Evolutionary conservation across 495 filamentous ascomycete species (phyloP).

Genomic region (Symbiotaphrina buchneri): DNA sequence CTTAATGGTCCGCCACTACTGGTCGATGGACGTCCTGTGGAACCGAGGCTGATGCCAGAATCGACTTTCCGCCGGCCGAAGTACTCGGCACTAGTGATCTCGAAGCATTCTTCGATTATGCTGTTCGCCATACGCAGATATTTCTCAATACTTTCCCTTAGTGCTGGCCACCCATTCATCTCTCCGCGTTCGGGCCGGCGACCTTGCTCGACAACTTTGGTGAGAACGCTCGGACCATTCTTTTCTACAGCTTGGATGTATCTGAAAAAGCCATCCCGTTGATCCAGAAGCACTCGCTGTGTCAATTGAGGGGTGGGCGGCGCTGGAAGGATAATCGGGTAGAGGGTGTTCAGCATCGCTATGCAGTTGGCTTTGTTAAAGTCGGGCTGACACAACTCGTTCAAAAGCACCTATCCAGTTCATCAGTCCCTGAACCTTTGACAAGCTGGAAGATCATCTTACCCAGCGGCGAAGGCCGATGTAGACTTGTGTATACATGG

Average conservation of each 20-base stretch:
- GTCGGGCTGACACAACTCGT: conserved; percentile 41
- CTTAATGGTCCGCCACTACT: conserved; percentile 8
- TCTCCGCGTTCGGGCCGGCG: conserved; percentile 18
- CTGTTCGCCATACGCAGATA: conserved; percentile 36
- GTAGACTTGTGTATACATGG: conserved; percentile 41
- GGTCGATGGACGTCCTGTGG: conserved; percentile 15
- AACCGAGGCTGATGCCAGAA: conserved; percentile 37
- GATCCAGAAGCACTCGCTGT: conserved; percentile 23
- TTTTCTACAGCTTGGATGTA: conserved; percentile 38
- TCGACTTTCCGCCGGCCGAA: conserved; percentile 32
- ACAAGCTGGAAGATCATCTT: too few relatives aligned
- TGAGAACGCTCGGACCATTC: conserved; percentile 30
- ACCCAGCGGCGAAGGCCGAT: conserved; percentile 51
- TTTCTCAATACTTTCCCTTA: conserved; percentile 30
- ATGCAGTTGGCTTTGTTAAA: conserved; percentile 49
- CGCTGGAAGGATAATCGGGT: conserved; percentile 26
- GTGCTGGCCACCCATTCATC: conserved; percentile 30
- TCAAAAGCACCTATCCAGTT: conserved; percentile 48
- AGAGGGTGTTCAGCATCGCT: conserved; percentile 60
- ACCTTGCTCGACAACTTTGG: conserved; percentile 29
- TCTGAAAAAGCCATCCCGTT: conserved; percentile 42
- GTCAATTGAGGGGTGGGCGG: conserved; percentile 32
- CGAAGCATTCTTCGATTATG: conserved; percentile 34
- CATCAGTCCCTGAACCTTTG: too few relatives aligned
- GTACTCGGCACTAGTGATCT: conserved; percentile 23